Conservation (phyloP, 192 early-diverging fungal species). For the Coemansia sp. region DNA sequence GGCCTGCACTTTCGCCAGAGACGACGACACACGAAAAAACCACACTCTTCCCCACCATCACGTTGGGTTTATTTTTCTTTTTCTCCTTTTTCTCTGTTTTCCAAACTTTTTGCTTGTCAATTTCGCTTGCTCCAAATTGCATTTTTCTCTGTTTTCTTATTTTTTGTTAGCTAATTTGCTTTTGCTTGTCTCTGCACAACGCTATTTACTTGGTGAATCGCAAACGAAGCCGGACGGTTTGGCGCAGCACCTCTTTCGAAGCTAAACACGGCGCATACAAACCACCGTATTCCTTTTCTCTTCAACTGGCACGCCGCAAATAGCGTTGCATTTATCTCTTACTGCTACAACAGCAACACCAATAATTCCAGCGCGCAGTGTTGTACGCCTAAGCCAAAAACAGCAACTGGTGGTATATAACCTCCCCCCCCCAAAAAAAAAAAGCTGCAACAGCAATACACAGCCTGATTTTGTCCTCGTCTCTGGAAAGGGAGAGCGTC, state of each 20-base stretch:
- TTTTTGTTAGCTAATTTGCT: neutral
- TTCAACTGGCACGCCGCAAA: neutral
- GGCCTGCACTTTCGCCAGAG: neutral
- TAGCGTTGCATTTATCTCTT: neutral
- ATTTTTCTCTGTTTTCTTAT: neutral
- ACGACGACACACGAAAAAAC: too few species aligned
- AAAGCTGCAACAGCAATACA: neutral
- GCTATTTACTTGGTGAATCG: neutral
- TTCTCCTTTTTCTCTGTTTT: constrained; percentile 3
- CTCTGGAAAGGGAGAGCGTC: neutral
- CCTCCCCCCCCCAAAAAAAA: neutral
- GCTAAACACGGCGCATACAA: neutral
- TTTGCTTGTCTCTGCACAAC: neutral
- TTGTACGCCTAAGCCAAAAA: neutral
- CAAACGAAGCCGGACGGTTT: neutral
- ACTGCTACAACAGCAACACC: neutral
- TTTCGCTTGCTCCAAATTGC: neutral
- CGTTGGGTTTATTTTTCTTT: neutral
- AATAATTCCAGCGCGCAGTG: neutral
- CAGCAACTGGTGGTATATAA: neutral
- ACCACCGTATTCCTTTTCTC: neutral
- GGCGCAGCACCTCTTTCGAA: neutral
- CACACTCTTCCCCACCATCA: too few species aligned
- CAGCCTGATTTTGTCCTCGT: neutral
- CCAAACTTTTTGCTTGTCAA: neutral